Evolutionary conservation across 2,329 filamentous ascomycete species (phyloP).

Genomic region (Trichophyton verrucosum): DNA sequence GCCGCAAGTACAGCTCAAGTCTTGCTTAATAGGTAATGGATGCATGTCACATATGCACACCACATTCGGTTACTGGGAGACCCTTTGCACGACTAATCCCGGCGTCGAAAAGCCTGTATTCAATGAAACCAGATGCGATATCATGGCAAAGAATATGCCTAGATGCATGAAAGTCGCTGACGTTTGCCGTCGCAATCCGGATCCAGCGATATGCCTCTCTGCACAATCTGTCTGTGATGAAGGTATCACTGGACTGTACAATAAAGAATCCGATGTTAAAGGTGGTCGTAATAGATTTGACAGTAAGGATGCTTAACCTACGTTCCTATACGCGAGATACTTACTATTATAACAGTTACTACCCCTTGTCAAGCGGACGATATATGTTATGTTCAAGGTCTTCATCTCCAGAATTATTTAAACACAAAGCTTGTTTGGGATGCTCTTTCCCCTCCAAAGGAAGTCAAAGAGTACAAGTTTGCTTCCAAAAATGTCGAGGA

Average conservation of each 20-base stretch:
- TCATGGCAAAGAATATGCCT: conserved; percentile 34
- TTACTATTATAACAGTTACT: background rate
- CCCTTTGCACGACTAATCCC: conserved; percentile 33
- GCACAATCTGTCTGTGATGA: conserved; percentile 28
- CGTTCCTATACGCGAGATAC: background rate
- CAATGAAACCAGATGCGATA: conserved; percentile 12
- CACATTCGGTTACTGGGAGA: conserved; percentile 34
- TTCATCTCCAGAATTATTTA: conserved; percentile 22
- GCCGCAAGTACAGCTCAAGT: conserved; percentile 21
- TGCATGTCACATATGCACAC: conserved; percentile 31
- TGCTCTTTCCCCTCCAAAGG: conserved; percentile 23
- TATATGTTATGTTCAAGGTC: conserved; percentile 16
- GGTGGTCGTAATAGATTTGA: conserved; percentile 36
- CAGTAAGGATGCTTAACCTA: conserved; percentile 13
- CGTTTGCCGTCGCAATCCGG: conserved; percentile 30
- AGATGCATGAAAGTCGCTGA: conserved; percentile 31
- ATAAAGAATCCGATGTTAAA: conserved; percentile 26
- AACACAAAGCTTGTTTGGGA: conserved; percentile 23
- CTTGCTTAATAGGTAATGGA: conserved; percentile 35
- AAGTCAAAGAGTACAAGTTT: conserved; percentile 23
- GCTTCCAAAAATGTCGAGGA: background rate
- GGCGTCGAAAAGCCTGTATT: conserved; percentile 19
- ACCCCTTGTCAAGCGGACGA: background rate
- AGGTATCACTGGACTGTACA: conserved; percentile 30
- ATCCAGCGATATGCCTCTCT: conserved; percentile 31